Conservation (phyloP, 2,329 filamentous ascomycete genomes). For the Xylaria sp. region DNA sequence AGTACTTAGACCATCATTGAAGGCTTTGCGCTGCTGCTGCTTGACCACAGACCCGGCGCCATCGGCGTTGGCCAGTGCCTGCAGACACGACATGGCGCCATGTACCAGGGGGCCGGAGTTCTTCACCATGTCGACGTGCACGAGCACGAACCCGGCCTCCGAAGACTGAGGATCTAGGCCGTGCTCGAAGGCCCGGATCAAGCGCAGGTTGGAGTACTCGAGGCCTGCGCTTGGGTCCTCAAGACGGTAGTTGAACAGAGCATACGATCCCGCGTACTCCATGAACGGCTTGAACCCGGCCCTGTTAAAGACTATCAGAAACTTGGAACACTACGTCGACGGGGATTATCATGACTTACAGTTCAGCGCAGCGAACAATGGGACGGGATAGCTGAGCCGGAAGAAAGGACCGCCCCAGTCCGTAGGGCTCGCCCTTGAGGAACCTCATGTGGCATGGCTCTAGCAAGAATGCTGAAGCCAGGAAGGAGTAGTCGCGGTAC, state of each 20-base stretch:
- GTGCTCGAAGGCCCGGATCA: constrained; percentile 89
- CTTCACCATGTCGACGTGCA: constrained; percentile 93
- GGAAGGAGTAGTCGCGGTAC: constrained; percentile 90
- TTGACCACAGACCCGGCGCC: constrained; percentile 24
- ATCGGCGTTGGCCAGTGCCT: constrained; percentile 38
- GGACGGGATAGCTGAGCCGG: constrained; percentile 77
- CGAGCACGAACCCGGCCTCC: constrained; percentile 94
- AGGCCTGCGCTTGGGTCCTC: constrained; percentile 59
- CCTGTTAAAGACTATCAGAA: constrained; percentile 34
- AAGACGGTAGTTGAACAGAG: constrained; percentile 68
- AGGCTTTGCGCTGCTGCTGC: constrained; percentile 50
- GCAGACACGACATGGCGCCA: constrained; percentile 70
- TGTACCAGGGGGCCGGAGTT: constrained; percentile 78
- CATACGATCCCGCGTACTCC: constrained; percentile 76
- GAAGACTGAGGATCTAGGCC: constrained; percentile 85
- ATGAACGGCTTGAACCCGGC: constrained; percentile 88
- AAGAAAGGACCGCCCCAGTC: constrained; percentile 72
- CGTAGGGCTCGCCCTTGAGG: constrained; percentile 73
- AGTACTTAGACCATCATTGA: constrained; percentile 66
- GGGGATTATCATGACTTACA: constrained; percentile 61
- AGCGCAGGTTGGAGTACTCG: constrained; percentile 70
- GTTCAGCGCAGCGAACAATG: constrained; percentile 78
- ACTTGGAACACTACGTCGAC: neutral
- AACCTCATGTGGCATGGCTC: constrained; percentile 85
- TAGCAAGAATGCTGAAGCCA: constrained; percentile 85